Evolutionary conservation across 768 basidiomycete genomes (phyloP).

Genomic region (Tephrocybe sp.): DNA sequence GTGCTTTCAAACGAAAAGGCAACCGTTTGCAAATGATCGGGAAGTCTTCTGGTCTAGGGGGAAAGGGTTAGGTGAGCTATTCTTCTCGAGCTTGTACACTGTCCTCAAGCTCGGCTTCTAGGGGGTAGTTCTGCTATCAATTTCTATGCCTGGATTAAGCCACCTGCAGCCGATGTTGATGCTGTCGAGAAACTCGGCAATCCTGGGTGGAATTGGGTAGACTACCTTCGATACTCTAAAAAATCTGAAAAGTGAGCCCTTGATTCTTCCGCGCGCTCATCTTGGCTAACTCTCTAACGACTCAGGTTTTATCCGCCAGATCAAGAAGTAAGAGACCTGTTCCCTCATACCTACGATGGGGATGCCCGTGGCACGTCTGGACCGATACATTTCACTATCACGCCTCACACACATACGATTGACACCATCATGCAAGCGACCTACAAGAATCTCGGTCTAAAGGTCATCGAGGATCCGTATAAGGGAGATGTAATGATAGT

Average conservation of each 20-base stretch:
- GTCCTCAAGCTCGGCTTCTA: not conserved
- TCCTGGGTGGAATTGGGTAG: constrained; percentile 53
- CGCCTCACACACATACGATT: constrained; percentile 23
- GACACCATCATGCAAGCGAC: constrained; percentile 25
- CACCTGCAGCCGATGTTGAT: constrained; percentile 27
- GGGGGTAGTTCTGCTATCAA: constrained; percentile 49
- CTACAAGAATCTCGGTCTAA: constrained; percentile 24
- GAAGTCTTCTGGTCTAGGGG: constrained; percentile 28
- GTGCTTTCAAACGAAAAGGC: constrained; percentile 29
- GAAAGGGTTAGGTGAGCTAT: constrained; percentile 27
- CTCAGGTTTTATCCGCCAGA: constrained; percentile 27
- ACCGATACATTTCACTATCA: constrained; percentile 28
- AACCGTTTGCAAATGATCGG: constrained; percentile 23
- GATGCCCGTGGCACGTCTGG: constrained; percentile 24
- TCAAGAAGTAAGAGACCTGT: constrained; percentile 23
- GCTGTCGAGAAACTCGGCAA: constrained; percentile 49
- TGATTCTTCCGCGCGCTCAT: too few relatives aligned
- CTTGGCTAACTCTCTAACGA: not conserved
- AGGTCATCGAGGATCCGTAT: constrained; percentile 25
- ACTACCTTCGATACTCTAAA: constrained; percentile 36
- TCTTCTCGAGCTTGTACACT: not conserved
- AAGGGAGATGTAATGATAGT: constrained; percentile 24
- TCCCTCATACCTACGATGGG: constrained; percentile 25
- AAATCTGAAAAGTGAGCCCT: constrained; percentile 35
- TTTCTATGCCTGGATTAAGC: constrained; percentile 33